Base-by-base conservation (phyloP, 202 grass and related monocot genomes). In the Panicum virgatum region DNA sequence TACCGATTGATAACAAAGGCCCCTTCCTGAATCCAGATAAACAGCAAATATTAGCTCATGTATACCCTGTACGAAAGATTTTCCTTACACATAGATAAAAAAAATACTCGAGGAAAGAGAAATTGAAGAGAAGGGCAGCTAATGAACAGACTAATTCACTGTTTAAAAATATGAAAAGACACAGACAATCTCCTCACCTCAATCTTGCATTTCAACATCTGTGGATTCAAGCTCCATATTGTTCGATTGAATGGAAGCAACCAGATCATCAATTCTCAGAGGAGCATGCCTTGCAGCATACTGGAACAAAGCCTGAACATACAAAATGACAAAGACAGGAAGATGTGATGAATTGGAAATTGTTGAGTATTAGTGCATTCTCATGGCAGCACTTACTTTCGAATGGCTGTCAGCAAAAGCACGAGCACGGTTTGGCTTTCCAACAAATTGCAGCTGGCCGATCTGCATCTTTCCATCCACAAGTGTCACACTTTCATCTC, bases 341-440 rank as follows among this genome's bases (percentile, higher is more conserved):
- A 67, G 47, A 67, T 54, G 29, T 39, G 23, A 71, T 77, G 68
- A 63, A 54, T 26, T 57, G 2, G 62, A 13, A 43, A 82, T 27
- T 70, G 32, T 11, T 82, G 61, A 65, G 52, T 27, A 70, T 39
- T 40, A 26, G 61, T 73, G 38, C 48, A 65, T 51, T 66, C 27
- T 48, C 30, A 66, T 72, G 20, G 12, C 20, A 39, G 32, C 66
- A 65, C 73, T 91, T 83, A 95, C 96, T 92, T 98, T 98, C 9
- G 96, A 98, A 75, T 93, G 89, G 80, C 86, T 95, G 75, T 98
- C 96, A 56, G 96, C 86, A 88, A 93, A 95, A 68, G 77, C 87
- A 26, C 92, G 90, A 67, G 80, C 84, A 66, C 83, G 96, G 34
- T 95, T 95, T 9, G 83, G 18, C 83, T 83, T 93, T 44, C 82